Evolutionary conservation across 495 filamentous ascomycete species (phyloP), one percentile per base, ranked within the genome.

Genomic region (Penicillium paradoxum): DNA sequence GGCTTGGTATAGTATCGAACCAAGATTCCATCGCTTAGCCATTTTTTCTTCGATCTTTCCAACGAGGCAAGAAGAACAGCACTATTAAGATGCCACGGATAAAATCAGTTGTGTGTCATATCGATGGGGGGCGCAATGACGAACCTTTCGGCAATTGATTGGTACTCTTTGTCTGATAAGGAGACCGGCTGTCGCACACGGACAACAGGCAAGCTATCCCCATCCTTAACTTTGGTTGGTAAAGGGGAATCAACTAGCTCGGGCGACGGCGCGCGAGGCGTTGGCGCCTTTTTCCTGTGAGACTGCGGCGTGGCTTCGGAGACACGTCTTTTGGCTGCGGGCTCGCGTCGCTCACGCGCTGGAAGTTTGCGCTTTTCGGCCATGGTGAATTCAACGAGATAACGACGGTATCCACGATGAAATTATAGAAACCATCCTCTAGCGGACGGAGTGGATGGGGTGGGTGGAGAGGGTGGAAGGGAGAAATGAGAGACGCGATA

Each of bases 1-100:
- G 91, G 90, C 60, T 97, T 96, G 10, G 86, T 86, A 86, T 91
- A 97, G 69, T 95, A 97, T 58, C 87, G 88, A 54, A 93, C 90
- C 54, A 99, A 88, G 32, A 96, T 84, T 15, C 88, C 86, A 56
- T 95, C 90, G 58, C 78, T 84, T 8, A 90, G 79, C 95, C 95
- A 97, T 81, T 84, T 87, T 58, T 86, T 81, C 49, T 89, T 89
- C 43, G 95, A 97, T 45, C 89, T 82, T 43, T 85, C 76, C 15
- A 99, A 78, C 4, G 95, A 91, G 46, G 88, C 83, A 44, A 85
- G 78, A 43, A 97, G 76, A 6, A 99, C 88, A 44, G 87, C 89
- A 68, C 92, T 97, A 55, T 49, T 57, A 27, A 40, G 14, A 17
- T 10, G 14, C 2, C 55, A 49, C 24, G 37, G 22, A 38, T 3